A percentile compares a stretch with the other conserved stretches of the same genome.
Evolutionary conservation across 768 basidiomycete genomes (phyloP).

Genomic region (Dictyophora rubrovolvata): DNA sequence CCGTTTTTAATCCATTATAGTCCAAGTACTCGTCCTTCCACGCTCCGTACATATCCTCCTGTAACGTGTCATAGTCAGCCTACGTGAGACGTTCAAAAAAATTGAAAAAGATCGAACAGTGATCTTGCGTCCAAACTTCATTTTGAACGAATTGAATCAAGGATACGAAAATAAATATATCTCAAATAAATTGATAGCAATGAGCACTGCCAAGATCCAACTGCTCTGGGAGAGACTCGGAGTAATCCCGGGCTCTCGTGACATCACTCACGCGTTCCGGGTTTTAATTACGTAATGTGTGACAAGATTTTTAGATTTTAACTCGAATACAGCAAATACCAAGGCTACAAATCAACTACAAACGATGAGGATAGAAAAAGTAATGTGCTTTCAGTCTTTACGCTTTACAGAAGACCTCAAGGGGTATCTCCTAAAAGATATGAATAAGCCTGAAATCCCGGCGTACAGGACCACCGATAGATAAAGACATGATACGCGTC

Average conservation of each 20-base stretch:
- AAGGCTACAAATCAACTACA: no score
- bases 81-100: background rate
- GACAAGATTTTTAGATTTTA: no score
- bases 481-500: conserved; percentile 23
- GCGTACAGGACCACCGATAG: background rate
- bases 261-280: no score
- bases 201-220: background rate
- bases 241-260: no score
- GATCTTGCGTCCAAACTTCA: conserved; percentile 82
- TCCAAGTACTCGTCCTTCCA: conserved; percentile 88
- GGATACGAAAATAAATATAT: background rate
- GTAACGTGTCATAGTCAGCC: background rate
- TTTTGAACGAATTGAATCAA: conserved; percentile 20
- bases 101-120: conserved; percentile 31
- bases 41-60: conserved; percentile 82
- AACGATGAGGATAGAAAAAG: no score
- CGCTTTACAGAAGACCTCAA: background rate
- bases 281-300: no score
- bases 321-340: no score
- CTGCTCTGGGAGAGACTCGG: background rate
- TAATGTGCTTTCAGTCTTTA: no score
- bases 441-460: background rate
- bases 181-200: background rate
- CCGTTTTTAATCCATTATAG: conserved; percentile 82
- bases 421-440: background rate